These are phyloP conservation scores for Ceratonia siliqua DNA, from an alignment of 306 rosid species.

Conservation along the genomic window DNA sequence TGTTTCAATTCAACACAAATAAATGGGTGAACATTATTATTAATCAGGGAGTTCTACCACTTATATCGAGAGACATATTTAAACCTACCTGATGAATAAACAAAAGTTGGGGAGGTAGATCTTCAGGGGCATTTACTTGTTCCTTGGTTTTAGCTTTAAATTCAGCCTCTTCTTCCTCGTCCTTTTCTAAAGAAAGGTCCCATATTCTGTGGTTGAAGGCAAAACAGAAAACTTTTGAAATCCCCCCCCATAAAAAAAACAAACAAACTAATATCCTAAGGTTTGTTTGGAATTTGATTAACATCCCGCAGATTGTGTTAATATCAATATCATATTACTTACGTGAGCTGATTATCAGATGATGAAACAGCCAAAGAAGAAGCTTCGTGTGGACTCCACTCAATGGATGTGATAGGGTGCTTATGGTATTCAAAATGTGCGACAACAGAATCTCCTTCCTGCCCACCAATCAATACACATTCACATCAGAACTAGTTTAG, in stretches of 20 bases:
- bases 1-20: slow-evolving; percentile 36
- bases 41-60: not conserved
- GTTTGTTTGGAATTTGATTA: not conserved
- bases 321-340: slow-evolving; percentile 35
- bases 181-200: slow-evolving; percentile 95
- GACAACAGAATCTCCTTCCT: slow-evolving; percentile 82
- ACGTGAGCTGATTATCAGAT: slow-evolving; percentile 96
- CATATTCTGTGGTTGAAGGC: slow-evolving; percentile 68
- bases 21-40: not conserved
- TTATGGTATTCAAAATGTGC: slow-evolving; percentile 91
- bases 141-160: slow-evolving; percentile 81
- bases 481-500: slow-evolving; percentile 14
- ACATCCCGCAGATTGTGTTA: not conserved
- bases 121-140: slow-evolving; percentile 80
- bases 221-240: not conserved
- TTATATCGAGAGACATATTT: not conserved
- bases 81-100: slow-evolving; percentile 84
- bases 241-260: not conserved
- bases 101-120: slow-evolving; percentile 94
- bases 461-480: slow-evolving; percentile 32
- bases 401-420: slow-evolving; percentile 88
- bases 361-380: slow-evolving; percentile 89
- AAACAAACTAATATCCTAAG: slow-evolving; percentile 11
- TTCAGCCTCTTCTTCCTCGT: slow-evolving; percentile 95
- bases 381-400: slow-evolving; percentile 95